Base-by-base conservation (phyloP, 1,284 basidiomycete species). In the Phaffia rhodozyma region DNA sequence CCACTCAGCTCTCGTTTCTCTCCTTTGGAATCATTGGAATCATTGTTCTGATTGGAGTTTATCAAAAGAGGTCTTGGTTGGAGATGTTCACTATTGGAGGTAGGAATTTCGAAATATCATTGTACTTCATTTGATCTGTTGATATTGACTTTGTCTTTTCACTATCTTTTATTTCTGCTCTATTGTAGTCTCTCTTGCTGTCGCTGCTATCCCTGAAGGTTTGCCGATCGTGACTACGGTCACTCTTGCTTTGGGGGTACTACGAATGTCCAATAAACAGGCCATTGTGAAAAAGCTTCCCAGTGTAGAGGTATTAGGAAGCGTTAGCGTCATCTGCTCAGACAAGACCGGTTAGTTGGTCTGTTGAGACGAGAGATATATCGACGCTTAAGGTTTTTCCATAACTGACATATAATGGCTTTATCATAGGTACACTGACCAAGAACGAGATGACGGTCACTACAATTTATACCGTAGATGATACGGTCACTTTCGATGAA, bases 81-180 rank as follows among this genome's bases (percentile, higher is more conserved):
- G 93, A 97, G 61, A 97, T 97, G 94, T 97, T 97, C 72, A 97
- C 93, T 13, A 97, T 97, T 68, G 93, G 93, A 78, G 90, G 90
- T 91, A 71, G 32, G 32, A 60, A 81, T 74, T 55, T n/a, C 25
- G 55, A 34, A 38, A 55, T 25, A 38, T 48, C 27, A n/a, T n/a
- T 55, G 25, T 43, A 13, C 43, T 55, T 0, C 20, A 2, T 2
- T 16, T 2, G 16, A 43, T 43, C 38, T 11, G 38, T 11, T 43
- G 13, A 43, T 16, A 7, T 43, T 43, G 38, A 11, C 16, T 43
- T 43, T 16, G 5, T 11, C 38, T 43, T 16, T 11, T 43, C 38
- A 11, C 13, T 43, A 7, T 43, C 38, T 43, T 16, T 43, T 43
- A 16, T 43, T 2, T 5, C 38, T 21, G 18, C n/a, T 60, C 29